Evolutionary conservation across 1,284 basidiomycete genomes (phyloP).

Genomic region (Sphagnurus paluster): DNA sequence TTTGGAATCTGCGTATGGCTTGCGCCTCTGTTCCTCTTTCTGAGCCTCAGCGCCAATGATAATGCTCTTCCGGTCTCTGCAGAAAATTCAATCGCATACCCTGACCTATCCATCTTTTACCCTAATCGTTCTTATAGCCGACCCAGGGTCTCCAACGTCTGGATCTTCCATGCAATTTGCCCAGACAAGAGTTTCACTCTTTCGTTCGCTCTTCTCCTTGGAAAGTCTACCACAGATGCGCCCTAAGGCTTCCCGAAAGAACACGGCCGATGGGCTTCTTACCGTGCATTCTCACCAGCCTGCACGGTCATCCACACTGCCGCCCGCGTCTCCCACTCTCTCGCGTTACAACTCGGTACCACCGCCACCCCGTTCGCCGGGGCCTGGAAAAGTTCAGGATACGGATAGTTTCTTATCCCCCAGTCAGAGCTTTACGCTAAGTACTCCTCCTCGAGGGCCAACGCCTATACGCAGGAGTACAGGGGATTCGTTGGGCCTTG

Average conservation of each 20-base stretch:
- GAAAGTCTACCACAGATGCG: slow-evolving; percentile 34
- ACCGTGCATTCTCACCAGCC: slow-evolving; percentile 49
- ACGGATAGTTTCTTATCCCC: slow-evolving; percentile 25
- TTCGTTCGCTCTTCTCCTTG: slow-evolving; percentile 62
- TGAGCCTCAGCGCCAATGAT: slow-evolving; percentile 93
- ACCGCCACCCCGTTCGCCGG: slow-evolving; percentile 34
- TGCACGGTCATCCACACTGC: slow-evolving; percentile 25
- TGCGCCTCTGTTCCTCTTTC: slow-evolving; percentile 86
- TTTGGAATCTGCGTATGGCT: slow-evolving; percentile 94
- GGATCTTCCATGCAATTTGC: slow-evolving; percentile 25
- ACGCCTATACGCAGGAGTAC: slow-evolving; percentile 20
- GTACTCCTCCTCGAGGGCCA: slow-evolving; percentile 31
- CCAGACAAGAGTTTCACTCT: slow-evolving; percentile 51
- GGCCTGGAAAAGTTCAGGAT: slow-evolving; percentile 28
- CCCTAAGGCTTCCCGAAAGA: slow-evolving; percentile 30
- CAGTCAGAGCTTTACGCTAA: slow-evolving; percentile 32
- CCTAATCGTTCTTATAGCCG: slow-evolving; percentile 28
- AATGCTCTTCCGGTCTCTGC: slow-evolving; percentile 78
- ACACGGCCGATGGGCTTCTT: slow-evolving; percentile 59
- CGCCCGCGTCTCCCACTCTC: slow-evolving; percentile 23
- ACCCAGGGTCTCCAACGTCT: slow-evolving; percentile 36
- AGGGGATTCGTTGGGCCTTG: slow-evolving; percentile 25
- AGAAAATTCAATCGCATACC: slow-evolving; percentile 28
- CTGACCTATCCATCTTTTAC: neutral
- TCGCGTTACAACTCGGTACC: slow-evolving; percentile 27